phyloP scores from a whole-genome alignment of 129 eudicot species.

The Flaveria robusta region DNA sequence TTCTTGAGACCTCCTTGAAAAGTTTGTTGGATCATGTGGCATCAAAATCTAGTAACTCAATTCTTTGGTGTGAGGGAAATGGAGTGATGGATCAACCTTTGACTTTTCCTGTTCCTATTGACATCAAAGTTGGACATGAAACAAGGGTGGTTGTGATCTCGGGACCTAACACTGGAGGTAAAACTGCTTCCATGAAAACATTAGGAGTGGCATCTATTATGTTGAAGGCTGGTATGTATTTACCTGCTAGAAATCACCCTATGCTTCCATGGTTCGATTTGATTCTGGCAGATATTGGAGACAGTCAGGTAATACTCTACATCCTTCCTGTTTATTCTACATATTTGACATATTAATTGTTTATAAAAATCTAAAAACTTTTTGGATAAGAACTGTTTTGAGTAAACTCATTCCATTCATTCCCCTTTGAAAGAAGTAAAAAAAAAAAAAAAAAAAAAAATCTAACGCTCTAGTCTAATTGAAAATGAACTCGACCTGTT shows the following conservation, averaged over 20 bases:
- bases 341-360: background rate
- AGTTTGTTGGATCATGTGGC: constrained; percentile 32
- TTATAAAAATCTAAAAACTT: background rate
- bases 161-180: constrained; percentile 97
- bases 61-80: constrained; percentile 36
- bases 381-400: background rate
- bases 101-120: constrained; percentile 76
- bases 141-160: constrained; percentile 85
- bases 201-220: constrained; percentile 80
- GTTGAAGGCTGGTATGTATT: constrained; percentile 91
- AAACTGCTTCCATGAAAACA: constrained; percentile 98
- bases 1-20: constrained; percentile 61
- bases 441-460: no score
- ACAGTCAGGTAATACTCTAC: constrained; percentile 67
- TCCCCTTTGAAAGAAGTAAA: no score
- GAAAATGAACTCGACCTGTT: no score
- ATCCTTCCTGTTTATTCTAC: constrained; percentile 4
- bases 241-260: constrained; percentile 73
- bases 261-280: constrained; percentile 91
- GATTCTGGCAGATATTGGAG: constrained; percentile 92
- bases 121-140: constrained; percentile 57
- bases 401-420: background rate
- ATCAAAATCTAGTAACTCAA: constrained; percentile 32
- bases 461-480: no score
- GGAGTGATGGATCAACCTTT: constrained; percentile 26